Evolutionary conservation across 495 filamentous ascomycete genomes (phyloP).

Genomic region (Penicillium ochrochloron): DNA sequence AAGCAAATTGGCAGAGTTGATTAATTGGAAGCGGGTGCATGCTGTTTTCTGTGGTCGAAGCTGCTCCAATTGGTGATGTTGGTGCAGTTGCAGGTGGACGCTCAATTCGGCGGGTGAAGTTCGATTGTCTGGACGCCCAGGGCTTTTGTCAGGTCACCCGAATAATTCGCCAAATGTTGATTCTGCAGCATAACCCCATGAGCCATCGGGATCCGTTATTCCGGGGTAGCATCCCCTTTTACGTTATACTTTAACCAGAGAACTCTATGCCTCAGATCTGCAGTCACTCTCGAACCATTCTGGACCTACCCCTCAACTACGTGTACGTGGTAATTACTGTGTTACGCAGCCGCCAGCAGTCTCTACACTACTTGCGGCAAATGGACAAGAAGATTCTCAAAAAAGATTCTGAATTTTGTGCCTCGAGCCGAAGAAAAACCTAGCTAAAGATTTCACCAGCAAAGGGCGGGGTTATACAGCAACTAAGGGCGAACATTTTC

Average conservation of each 20-base stretch:
- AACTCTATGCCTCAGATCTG: not conserved
- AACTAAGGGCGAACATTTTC: not conserved
- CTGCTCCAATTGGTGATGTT: not conserved
- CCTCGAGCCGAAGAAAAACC: conserved; percentile 16
- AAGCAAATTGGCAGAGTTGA: not conserved
- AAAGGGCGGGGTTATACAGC: conserved; percentile 6
- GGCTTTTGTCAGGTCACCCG: not conserved
- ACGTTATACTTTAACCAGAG: not conserved
- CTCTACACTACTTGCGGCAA: not conserved
- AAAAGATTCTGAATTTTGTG: conserved; percentile 20
- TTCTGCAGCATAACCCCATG: not conserved
- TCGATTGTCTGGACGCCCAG: too few species aligned
- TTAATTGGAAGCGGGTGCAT: not conserved
- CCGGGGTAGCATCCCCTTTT: not conserved
- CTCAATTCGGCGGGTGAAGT: not conserved
- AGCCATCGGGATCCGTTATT: not conserved
- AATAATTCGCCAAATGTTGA: not conserved
- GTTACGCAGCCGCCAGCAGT: not conserved
- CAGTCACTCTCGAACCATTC: not conserved
- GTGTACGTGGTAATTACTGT: not conserved
- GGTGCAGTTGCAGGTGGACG: not conserved
- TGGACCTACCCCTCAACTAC: not conserved
- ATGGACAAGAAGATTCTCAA: conserved; percentile 12
- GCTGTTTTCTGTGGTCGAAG: not conserved
- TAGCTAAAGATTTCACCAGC: conserved; percentile 31